These are phyloP conservation scores for Porpolomopsis calyptriformis DNA, from an alignment of 768 basidiomycete species.

Conservation along the genomic window DNA sequence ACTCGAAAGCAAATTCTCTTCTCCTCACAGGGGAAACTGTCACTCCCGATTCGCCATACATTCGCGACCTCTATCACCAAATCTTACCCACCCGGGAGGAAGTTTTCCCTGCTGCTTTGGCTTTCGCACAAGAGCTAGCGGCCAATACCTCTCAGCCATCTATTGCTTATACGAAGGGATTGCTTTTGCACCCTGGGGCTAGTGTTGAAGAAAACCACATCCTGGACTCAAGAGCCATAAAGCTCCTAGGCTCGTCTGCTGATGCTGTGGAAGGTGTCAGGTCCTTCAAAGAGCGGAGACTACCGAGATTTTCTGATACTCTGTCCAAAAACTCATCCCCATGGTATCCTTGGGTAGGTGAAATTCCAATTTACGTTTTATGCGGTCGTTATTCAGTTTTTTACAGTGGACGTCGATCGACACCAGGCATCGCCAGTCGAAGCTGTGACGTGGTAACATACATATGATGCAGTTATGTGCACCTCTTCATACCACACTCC, in stretches of 20 bases:
- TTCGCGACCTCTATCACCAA: constrained; percentile 36
- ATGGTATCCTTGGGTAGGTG: constrained; percentile 45
- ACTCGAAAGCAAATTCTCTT: constrained; percentile 40
- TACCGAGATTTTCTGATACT: constrained; percentile 34
- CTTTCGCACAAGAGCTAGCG: constrained; percentile 42
- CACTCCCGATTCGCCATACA: constrained; percentile 32
- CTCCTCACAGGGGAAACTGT: constrained; percentile 38
- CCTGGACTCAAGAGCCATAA: constrained; percentile 39
- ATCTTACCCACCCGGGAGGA: constrained; percentile 38
- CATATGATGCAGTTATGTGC: background rate
- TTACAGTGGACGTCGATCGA: constrained; percentile 30
- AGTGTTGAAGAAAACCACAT: constrained; percentile 45
- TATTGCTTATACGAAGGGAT: constrained; percentile 39
- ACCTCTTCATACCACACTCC: too few relatives aligned
- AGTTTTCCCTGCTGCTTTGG: constrained; percentile 42
- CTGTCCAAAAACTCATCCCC: constrained; percentile 29
- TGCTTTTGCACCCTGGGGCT: constrained; percentile 40
- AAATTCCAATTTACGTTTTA: background rate
- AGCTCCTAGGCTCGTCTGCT: constrained; percentile 24
- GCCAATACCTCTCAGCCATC: constrained; percentile 41
- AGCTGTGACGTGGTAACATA: constrained; percentile 17
- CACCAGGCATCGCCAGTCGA: constrained; percentile 24
- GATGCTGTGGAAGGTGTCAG: constrained; percentile 39
- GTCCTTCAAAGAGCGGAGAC: constrained; percentile 39
- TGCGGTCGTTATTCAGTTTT: background rate